Evolutionary conservation across 148 eudicot species (phyloP), one percentile per base, ranked within the genome.

Genomic region (Hydrangea macrophylla): DNA sequence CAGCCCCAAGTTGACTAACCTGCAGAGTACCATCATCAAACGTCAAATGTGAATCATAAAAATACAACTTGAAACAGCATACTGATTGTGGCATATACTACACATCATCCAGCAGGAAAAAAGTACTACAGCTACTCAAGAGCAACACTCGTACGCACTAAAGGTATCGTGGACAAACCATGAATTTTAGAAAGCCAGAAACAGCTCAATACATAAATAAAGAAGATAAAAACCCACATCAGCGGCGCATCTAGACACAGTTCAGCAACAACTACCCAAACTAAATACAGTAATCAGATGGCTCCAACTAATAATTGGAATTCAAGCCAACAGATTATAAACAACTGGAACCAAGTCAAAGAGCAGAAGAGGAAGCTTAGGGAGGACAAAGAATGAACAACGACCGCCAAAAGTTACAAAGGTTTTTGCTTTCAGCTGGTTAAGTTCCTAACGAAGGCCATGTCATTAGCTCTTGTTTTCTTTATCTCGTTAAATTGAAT

Each of bases 1-100:
- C 98, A 70, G 81, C 75, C 48, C 97, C 98, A 67, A 94, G 97
- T 72, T 94, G 98, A 80, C 78, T 87, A 67, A 94, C 98, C 98
- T 94, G 86, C 70, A 80, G 40, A 60, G 25, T 54, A 78, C 20
- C 68, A 59, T 57, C 51, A 67, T 18, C 62, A 60, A 26, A 11
- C 27, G 24, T 65, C 55, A 70, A 60, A 39, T 39, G 61, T 3
- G 45, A 58, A 12, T n/a, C 7, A n/a, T 48, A 48, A 20, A 48
- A 18, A n/a, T 1, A 17, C 31, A 25, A 65, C 39, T 10, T 42
- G 50, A 42, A 51, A 62, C 59, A 32, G 25, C 33, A 36, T 11
- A n/a, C 70, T 36, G 9, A 28, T 58, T n/a, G 18, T 5, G 22
- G 0, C 71, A 26, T 9, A 20, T 2, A 42, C 40, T 13, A 68